Percentiles rank a stretch among this genome's conserved stretches.
phyloP scores from a whole-genome alignment of 2,329 filamentous ascomycete species.

The Geoglossum cookeanum region DNA sequence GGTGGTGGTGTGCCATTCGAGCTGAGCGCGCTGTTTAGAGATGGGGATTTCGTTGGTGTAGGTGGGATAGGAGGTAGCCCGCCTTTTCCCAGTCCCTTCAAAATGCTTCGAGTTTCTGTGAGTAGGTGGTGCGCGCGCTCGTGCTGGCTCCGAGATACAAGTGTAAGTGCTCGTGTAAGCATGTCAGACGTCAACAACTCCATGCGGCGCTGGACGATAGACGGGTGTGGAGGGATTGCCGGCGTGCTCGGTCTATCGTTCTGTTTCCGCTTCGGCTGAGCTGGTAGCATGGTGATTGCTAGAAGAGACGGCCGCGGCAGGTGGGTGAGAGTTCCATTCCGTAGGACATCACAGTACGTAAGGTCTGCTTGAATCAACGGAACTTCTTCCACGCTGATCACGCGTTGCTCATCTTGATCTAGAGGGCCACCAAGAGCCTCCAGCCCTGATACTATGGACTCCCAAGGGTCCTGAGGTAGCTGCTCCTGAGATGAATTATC shows the following conservation, averaged over 20 bases:
- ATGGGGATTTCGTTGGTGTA: conserved; percentile 25
- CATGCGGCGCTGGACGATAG: conserved; percentile 91
- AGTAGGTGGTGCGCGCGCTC: conserved; percentile 85
- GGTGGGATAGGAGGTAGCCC: conserved; percentile 77
- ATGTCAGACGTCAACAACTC: conserved; percentile 95
- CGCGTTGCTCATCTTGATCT: conserved; percentile 69
- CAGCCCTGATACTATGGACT: conserved; percentile 85
- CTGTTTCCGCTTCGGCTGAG: conserved; percentile 43
- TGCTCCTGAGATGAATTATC: conserved; percentile 69
- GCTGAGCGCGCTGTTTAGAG: conserved; percentile 1
- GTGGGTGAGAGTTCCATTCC: conserved; percentile 71
- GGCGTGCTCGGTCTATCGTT: conserved; percentile 36
- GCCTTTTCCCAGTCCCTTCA: conserved; percentile 91
- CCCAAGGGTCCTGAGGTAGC: conserved; percentile 86
- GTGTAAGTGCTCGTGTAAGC: conserved; percentile 76
- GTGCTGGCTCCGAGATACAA: conserved; percentile 81
- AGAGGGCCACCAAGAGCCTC: conserved; percentile 79
- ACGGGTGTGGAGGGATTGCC: conserved; percentile 85
- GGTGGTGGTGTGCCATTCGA: conserved; percentile 11
- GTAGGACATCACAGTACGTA: conserved; percentile 78
- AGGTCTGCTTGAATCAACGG: conserved; percentile 90
- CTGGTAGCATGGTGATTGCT: conserved; percentile 86
- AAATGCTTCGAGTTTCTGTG: conserved; percentile 80
- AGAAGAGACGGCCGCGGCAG: conserved; percentile 77
- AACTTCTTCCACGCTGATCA: conserved; percentile 78